Base-by-base conservation (phyloP, 768 basidiomycete species). In the Phallus indusiatus region DNA sequence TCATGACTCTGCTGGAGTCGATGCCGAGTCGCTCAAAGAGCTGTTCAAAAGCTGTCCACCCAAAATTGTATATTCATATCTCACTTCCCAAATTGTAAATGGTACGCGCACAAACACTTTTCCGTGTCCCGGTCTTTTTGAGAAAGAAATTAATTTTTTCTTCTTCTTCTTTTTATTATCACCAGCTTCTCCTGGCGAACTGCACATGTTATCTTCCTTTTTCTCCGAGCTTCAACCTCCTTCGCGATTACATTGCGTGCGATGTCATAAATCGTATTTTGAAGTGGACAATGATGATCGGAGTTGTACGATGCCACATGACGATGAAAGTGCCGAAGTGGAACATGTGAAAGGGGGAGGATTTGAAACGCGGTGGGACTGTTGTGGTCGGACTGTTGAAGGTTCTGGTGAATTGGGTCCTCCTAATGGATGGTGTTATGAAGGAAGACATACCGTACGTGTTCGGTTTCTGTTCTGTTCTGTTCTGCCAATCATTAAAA, bases 361-460 rank as follows among this genome's bases (percentile, higher is more conserved):
- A 22, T 75, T 77, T 60, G 78, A 80, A 68, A 80, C 88, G 0
- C 72, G 83, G 1, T 91, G 82, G 80, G 81, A 79, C 2, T 91
- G 89, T 71, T 91, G 88, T 68, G 85, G 80, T 8, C 75, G 78
- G 65, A 84, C 80, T 0, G 84, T 83, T 6, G 83, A 88, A 22
- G 88, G 88, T 0, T 82, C 85, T 62, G 88, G 89, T 1, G 85
- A 88, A 62, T 85, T 85, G 73, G 88, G 88, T 0, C 88, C 89
- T 1, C 89, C 88, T 1, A 86, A 89, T 67, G 89, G 88, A 1
- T 91, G 87, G 87, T 91, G 88, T 65, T 90, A 89, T 65, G 88
- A 90, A 68, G 88, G 88, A 3, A 80, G 78, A 68, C 88, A 91
- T 68, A 90, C 88, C 8, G 84, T 84, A 54, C 61, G 82, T 78